These are phyloP conservation scores for Didymellaceae sp. DNA, from an alignment of 2,329 filamentous ascomycete genomes.

Conservation along the genomic window DNA sequence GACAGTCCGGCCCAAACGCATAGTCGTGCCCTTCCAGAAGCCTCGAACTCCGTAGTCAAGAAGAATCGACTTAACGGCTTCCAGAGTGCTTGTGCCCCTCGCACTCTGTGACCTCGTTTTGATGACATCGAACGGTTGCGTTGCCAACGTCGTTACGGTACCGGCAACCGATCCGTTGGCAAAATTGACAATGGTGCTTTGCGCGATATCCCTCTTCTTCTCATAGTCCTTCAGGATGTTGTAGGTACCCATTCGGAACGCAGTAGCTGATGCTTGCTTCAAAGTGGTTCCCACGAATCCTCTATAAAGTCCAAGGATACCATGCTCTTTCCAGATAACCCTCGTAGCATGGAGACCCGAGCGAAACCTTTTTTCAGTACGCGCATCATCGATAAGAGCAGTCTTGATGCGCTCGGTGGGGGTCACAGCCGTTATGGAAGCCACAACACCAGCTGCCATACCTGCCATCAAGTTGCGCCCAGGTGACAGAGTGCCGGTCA, in stretches of 20 bases:
- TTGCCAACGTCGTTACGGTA: slow-evolving; percentile 64
- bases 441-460: slow-evolving; percentile 68
- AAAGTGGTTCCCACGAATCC: slow-evolving; percentile 67
- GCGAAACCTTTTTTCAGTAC: slow-evolving; percentile 57
- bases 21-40: slow-evolving; percentile 72
- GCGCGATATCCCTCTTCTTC: slow-evolving; percentile 54
- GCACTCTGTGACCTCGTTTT: slow-evolving; percentile 70
- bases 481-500: slow-evolving; percentile 64
- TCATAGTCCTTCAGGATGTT: slow-evolving; percentile 68
- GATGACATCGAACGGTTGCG: slow-evolving; percentile 68
- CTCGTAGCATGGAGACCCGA: slow-evolving; percentile 59
- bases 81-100: slow-evolving; percentile 61
- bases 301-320: slow-evolving; percentile 62
- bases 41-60: slow-evolving; percentile 64
- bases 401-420: slow-evolving; percentile 74
- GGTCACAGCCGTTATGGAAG: slow-evolving; percentile 69
- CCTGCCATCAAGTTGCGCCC: slow-evolving; percentile 66
- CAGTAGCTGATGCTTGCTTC: slow-evolving; percentile 68
- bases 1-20: slow-evolving; percentile 69
- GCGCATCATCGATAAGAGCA: slow-evolving; percentile 68
- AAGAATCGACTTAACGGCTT: slow-evolving; percentile 63
- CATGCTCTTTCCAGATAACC: slow-evolving; percentile 59
- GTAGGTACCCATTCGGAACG: slow-evolving; percentile 68
- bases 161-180: slow-evolving; percentile 68
- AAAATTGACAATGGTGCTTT: slow-evolving; percentile 64